A percentile compares a stretch with the other conserved stretches of the same genome.
phyloP scores from a whole-genome alignment of 345 rosid species.

The Trapa incisa region DNA sequence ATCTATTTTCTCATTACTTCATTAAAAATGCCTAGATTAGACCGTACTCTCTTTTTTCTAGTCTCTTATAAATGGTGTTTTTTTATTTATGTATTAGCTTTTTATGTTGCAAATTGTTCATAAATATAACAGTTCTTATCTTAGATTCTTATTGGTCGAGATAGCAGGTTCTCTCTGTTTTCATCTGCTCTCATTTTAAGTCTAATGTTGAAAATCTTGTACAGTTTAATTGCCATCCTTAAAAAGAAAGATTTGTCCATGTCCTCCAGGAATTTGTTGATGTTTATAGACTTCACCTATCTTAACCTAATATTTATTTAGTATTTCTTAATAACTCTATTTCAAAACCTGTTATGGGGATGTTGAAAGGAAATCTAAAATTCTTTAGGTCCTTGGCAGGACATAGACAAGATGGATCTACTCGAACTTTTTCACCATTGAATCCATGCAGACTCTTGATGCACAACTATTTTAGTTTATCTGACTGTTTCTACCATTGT shows the following conservation, averaged over 20 bases:
- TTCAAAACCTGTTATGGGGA: background rate
- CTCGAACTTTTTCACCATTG: background rate
- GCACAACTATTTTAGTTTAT: slow-evolving; percentile 1
- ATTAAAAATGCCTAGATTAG: background rate
- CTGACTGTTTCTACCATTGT: slow-evolving; percentile 7
- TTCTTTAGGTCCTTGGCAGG: background rate
- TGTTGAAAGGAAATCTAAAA: background rate
- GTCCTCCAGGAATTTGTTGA: background rate
- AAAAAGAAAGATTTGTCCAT: background rate
- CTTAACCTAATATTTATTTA: background rate
- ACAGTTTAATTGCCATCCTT: background rate
- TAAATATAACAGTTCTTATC: background rate
- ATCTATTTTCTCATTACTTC: background rate
- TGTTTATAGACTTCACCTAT: background rate
- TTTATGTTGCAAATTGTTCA: no score
- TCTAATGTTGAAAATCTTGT: background rate
- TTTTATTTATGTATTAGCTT: no score
- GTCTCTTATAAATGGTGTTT: background rate
- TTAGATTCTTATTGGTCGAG: no score
- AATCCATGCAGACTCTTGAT: background rate
- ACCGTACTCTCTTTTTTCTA: background rate
- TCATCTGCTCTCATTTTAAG: background rate
- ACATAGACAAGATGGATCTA: background rate
- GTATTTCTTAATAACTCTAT: background rate
- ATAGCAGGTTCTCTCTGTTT: no score